Evolutionary conservation across 371 early-diverging fungal genomes (phyloP).

Genomic region (Choanephora cucurbitarum): DNA sequence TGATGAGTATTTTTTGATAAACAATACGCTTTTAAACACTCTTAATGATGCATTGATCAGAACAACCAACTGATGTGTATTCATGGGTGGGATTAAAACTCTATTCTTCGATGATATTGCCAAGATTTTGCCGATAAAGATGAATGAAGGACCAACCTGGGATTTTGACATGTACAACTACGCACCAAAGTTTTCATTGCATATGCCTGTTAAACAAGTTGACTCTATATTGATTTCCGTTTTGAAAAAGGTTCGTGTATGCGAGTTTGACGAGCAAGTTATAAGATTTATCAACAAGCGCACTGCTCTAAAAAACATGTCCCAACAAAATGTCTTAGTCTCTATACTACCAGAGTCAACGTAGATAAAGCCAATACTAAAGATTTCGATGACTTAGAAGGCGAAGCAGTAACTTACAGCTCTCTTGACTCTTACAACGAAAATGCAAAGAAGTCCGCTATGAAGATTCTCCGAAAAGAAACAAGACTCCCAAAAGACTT

Average conservation of each 20-base stretch:
- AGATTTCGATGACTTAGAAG: neutral
- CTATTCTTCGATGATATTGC: conserved; percentile 8
- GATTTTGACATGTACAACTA: conserved; percentile 1
- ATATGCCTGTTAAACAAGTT: neutral
- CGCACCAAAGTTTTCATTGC: conserved; percentile 19
- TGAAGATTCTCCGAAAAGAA: neutral
- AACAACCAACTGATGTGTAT: neutral
- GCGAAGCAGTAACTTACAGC: neutral
- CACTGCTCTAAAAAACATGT: neutral
- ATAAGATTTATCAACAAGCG: neutral
- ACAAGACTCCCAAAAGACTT: neutral
- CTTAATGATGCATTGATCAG: conserved; percentile 1
- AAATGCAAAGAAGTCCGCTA: neutral
- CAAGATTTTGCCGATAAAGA: neutral
- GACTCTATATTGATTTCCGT: neutral
- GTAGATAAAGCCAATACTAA: neutral
- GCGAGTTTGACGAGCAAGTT: neutral
- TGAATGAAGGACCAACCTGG: neutral
- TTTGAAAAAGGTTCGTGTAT: neutral
- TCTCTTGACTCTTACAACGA: neutral
- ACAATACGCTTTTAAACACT: neutral
- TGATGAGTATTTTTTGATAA: conserved; percentile 8
- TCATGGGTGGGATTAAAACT: conserved; percentile 6
- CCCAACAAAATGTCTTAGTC: neutral
- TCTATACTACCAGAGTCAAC: neutral